phyloP scores from a whole-genome alignment of 306 rosid genomes.

The Castanospermum australe region DNA sequence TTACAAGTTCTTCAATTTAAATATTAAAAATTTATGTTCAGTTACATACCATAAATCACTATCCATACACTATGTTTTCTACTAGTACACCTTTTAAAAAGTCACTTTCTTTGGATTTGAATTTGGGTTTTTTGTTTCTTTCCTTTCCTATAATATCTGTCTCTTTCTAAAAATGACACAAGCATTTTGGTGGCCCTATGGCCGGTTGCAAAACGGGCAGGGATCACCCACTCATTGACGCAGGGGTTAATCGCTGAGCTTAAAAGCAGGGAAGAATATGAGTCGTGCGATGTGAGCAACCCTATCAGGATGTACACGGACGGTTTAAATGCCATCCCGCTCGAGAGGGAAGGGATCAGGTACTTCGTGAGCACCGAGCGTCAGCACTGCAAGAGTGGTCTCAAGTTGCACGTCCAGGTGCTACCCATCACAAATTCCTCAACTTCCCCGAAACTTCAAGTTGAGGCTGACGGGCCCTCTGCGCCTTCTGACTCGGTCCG shows the following conservation, averaged over 20 bases:
- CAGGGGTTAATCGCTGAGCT: constrained; percentile 58
- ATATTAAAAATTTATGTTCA: too few relatives aligned
- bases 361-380: constrained; percentile 63
- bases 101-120: too few relatives aligned
- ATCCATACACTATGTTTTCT: too few relatives aligned
- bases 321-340: constrained; percentile 59
- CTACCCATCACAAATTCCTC: neutral
- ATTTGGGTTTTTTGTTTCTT: too few relatives aligned
- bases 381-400: constrained; percentile 64
- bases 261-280: constrained; percentile 64
- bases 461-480: constrained; percentile 48
- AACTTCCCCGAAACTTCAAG: neutral
- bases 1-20: too few relatives aligned
- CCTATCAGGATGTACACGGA: constrained; percentile 68
- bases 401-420: constrained; percentile 65
- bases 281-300: constrained; percentile 61
- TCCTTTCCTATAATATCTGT: neutral
- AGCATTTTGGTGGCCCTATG: neutral
- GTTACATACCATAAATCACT: too few relatives aligned
- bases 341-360: constrained; percentile 65
- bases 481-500: constrained; percentile 51
- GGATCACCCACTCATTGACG: constrained; percentile 70
- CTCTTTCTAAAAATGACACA: neutral
- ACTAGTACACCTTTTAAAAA: too few relatives aligned
- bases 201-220: constrained; percentile 35